A percentile compares a stretch with the other conserved stretches of the same genome.
Evolutionary conservation across 768 basidiomycete genomes (phyloP).

Genomic region (Trametes gibbosa): DNA sequence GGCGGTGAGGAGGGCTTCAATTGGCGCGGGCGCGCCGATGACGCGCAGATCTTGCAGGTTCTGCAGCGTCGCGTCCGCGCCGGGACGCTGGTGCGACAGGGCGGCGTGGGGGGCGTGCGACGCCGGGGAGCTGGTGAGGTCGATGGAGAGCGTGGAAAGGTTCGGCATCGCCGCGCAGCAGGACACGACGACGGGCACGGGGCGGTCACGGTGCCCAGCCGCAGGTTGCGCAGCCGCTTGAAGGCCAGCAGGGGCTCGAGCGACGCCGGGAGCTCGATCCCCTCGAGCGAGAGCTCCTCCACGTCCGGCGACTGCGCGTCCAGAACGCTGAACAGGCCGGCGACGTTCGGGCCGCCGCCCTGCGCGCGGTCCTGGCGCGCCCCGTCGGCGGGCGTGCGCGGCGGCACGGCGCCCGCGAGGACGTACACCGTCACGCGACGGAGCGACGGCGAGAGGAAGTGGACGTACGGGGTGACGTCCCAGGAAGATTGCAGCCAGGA

Average conservation of each 20-base stretch:
- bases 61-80: background rate
- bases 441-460: slow-evolving; percentile 7
- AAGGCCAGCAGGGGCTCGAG: background rate
- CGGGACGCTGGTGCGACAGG: no score
- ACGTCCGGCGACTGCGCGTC: background rate
- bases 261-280: slow-evolving; percentile 1
- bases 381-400: background rate
- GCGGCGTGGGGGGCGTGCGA: no score
- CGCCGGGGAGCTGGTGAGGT: background rate
- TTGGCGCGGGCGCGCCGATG: background rate
- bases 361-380: background rate
- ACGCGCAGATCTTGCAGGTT: slow-evolving; percentile 1
- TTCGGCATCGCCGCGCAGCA: slow-evolving; percentile 8
- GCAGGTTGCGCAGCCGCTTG: slow-evolving; percentile 3
- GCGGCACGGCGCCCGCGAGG: background rate
- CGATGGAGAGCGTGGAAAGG: slow-evolving; percentile 1
- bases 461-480: slow-evolving; percentile 1
- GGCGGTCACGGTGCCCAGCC: slow-evolving; percentile 2
- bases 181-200: slow-evolving; percentile 1
- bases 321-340: background rate
- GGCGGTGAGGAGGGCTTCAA: slow-evolving; percentile 4
- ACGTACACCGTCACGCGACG: slow-evolving; percentile 8
- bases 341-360: no score
- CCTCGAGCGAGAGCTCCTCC: slow-evolving; percentile 10
- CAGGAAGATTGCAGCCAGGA: slow-evolving; percentile 13